phyloP scores from a whole-genome alignment of 2,329 filamentous ascomycete species.

The Calonectria pseudoturangicola region DNA sequence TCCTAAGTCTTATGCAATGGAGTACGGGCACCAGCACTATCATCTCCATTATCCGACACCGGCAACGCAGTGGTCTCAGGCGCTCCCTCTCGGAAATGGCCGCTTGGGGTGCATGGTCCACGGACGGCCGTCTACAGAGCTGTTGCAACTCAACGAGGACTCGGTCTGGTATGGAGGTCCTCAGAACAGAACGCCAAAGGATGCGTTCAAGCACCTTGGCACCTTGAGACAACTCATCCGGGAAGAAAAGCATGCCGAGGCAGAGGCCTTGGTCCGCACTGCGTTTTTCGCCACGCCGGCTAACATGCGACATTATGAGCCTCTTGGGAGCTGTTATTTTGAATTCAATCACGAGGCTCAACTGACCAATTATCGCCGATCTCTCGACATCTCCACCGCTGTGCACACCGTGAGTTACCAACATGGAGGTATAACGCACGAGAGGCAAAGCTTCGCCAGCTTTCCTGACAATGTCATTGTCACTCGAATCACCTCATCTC shows the following conservation, averaged over 20 bases:
- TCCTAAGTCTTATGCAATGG: conserved; percentile 21
- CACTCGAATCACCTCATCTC: conserved; percentile 45
- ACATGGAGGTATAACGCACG: conserved; percentile 55
- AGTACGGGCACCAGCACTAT: conserved; percentile 36
- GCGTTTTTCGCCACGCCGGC: conserved; percentile 53
- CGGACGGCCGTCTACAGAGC: conserved; percentile 64
- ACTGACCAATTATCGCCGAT: conserved; percentile 59
- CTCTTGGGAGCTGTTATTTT: conserved; percentile 58
- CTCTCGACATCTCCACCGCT: conserved; percentile 62
- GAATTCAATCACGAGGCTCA: conserved; percentile 61
- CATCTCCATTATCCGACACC: conserved; percentile 50
- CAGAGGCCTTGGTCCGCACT: conserved; percentile 48
- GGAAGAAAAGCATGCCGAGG: conserved; percentile 49
- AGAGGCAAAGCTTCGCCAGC: conserved; percentile 64
- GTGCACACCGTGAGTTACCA: conserved; percentile 61
- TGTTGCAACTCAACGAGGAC: conserved; percentile 67
- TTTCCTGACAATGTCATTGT: conserved; percentile 63
- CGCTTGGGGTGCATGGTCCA: conserved; percentile 65
- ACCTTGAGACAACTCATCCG: conserved; percentile 50
- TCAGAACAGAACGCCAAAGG: conserved; percentile 64
- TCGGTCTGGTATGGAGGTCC: conserved; percentile 68
- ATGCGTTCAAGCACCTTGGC: conserved; percentile 45
- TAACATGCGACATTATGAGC: conserved; percentile 57
- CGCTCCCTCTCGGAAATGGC: conserved; percentile 70
- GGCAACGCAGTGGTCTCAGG: conserved; percentile 55